Evolutionary conservation across 495 filamentous ascomycete genomes (phyloP), one percentile per base, ranked within the genome.

Genomic region (Neurospora sp.): DNA sequence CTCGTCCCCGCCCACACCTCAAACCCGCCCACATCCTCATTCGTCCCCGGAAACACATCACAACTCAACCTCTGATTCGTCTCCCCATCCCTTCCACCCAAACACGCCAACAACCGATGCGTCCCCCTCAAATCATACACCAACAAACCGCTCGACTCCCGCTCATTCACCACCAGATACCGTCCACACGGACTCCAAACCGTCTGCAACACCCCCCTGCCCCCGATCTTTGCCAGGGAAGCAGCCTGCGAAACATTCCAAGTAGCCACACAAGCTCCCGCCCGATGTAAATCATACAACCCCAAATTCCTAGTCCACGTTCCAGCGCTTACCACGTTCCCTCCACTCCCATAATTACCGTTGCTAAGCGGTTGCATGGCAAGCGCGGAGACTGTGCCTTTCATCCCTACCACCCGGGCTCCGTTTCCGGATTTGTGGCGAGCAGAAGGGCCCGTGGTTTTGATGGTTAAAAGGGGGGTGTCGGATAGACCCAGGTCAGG

Each of bases 81-180:
- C 5, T 81, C 70, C 0, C 93, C 91, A 27, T 87, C 85, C 39
- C 96, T 87, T 0, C 95, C 93, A 16, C 82, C 83, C 71, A 98
- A 83, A 82, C 87, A 90, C 18, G 89, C 90, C 8, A 99, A 83
- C 76, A 91, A 80, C 76, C 88, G 86, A 1, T 91, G 88, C 9
- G 89, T 88, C 6, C 91, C 91, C 16, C 96, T 87, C 38, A 98
- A 85, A 83, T 99, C 96, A 83, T 94, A 98, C 3, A 97, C 86
- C 70, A 93, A 79, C 11, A 97, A 79, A 7, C 90, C 91, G 46
- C 88, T 85, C 70, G 93, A 91, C 76, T 88, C 89, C 41, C 96
- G 87, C 85, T 98, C 96, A n/a, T 90, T 92, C 18, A 97, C 88
- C 77, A 93, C 90, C 40, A 99, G 82, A 82, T 97, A 98, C 74